Conservation (phyloP, 2,329 filamentous ascomycete genomes). For the Clonostachys solani region DNA sequence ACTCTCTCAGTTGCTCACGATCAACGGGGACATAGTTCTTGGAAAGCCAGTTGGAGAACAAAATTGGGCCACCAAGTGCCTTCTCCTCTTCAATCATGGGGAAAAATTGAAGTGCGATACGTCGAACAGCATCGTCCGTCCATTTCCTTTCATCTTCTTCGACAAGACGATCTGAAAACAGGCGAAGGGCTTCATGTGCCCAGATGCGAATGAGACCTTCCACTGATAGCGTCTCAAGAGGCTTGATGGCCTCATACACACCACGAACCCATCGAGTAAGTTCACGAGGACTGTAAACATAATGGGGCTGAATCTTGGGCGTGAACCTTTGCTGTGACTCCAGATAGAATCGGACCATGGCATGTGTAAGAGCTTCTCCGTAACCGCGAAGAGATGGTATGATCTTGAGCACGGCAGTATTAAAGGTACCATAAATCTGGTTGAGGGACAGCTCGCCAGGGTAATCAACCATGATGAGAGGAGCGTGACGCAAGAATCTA, state of each 20-base stretch:
- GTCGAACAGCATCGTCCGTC: slow-evolving; percentile 84
- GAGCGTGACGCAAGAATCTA: slow-evolving; percentile 91
- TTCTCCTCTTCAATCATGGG: slow-evolving; percentile 90
- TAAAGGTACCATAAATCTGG: slow-evolving; percentile 99
- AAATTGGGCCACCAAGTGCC: slow-evolving; percentile 85
- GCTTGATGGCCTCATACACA: slow-evolving; percentile 93
- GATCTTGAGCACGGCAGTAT: slow-evolving; percentile 92
- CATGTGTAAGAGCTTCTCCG: slow-evolving; percentile 86
- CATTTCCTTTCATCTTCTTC: slow-evolving; percentile 90
- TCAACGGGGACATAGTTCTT: slow-evolving; percentile 98
- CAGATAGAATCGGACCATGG: slow-evolving; percentile 96
- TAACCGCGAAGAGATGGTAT: slow-evolving; percentile 93
- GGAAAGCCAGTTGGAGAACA: slow-evolving; percentile 99
- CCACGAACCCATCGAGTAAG: slow-evolving; percentile 96
- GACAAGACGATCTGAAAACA: slow-evolving; percentile 97
- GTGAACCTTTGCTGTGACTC: slow-evolving; percentile 95
- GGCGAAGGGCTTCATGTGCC: slow-evolving; percentile 91
- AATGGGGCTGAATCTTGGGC: slow-evolving; percentile 94
- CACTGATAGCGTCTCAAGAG: slow-evolving; percentile 79
- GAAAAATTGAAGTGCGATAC: slow-evolving; percentile 88
- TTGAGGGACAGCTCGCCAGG: slow-evolving; percentile 90
- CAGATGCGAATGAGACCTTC: slow-evolving; percentile 95
- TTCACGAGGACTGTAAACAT: slow-evolving; percentile 98
- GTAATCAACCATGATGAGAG: slow-evolving; percentile 99
- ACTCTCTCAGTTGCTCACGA: slow-evolving; percentile 90